Conservation (phyloP, 352 stramenopile genomes). For the Pythium phragmitis region DNA sequence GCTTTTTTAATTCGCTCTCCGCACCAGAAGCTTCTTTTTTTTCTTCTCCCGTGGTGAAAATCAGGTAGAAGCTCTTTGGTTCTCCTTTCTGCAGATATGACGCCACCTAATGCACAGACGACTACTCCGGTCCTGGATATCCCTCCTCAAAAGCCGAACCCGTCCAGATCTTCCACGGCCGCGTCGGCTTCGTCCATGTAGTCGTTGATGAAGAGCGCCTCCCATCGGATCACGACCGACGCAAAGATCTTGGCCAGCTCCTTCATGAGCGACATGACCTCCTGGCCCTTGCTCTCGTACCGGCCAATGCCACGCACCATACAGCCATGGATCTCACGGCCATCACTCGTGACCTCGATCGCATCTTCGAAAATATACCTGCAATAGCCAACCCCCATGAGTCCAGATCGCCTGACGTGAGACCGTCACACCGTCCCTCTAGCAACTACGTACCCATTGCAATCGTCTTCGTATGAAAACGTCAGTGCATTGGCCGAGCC, state of each 20-base stretch:
- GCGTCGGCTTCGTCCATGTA: slow-evolving; percentile 36
- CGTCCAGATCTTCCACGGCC: slow-evolving; percentile 18
- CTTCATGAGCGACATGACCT: slow-evolving; percentile 46
- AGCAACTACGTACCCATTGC: slow-evolving; percentile 38
- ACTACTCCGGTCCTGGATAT: not conserved
- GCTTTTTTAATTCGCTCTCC: not conserved
- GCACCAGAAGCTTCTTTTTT: not conserved
- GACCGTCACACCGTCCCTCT: not conserved
- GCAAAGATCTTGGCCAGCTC: slow-evolving; percentile 61
- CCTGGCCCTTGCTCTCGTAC: slow-evolving; percentile 53
- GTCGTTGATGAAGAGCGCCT: slow-evolving; percentile 72
- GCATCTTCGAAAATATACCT: slow-evolving; percentile 61
- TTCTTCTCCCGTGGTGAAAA: no score
- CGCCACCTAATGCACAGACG: slow-evolving; percentile 12
- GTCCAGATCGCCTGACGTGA: not conserved
- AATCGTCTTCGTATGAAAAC: slow-evolving; percentile 58
- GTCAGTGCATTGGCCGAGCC: slow-evolving; percentile 37
- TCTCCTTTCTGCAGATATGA: slow-evolving; percentile 1
- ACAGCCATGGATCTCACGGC: slow-evolving; percentile 44
- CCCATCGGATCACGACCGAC: slow-evolving; percentile 69
- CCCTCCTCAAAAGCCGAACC: slow-evolving; percentile 20
- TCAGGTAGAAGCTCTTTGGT: not conserved
- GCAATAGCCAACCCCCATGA: not conserved
- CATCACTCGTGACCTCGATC: slow-evolving; percentile 34
- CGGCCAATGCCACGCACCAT: slow-evolving; percentile 47